Evolutionary conservation across 768 basidiomycete species (phyloP), one percentile per base, ranked within the genome.

Genomic region (Lactifluus pinguis): DNA sequence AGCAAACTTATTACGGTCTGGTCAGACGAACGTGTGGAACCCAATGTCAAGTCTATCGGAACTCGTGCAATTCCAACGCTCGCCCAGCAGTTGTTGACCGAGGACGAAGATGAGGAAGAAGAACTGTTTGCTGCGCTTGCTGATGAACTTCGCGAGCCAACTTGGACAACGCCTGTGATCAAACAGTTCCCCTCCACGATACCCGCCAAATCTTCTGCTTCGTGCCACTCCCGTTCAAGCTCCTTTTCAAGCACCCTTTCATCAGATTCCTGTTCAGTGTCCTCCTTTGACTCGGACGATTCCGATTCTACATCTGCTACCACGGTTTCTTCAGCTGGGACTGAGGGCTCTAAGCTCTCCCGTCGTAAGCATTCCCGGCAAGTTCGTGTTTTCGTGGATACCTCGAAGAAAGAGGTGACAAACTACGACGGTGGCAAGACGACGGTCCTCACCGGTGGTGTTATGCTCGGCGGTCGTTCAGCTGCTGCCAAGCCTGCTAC

Each of bases 381-480:
- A 70, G 80, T 80, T 25, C 83, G 82, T 64, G 86, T 91, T 66
- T 89, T 80, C 69, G 72, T 92, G 57, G 89, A 92, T 72, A 81
- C 77, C 21, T 74, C 84, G 68, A 91, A 85, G 77, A 89, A 74
- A 56, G 86, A 87, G 49, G 86, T 91, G 64, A 91, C 89, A 50
- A 86, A 87, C 68, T 92, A 92, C 67, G 89, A 92, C 66, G 89
- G 88, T 58, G 89, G 89, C 65, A 90, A 89, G 80, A 92, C 89
- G 55, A 90, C 89, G 32, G 89, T 91, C 53, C 82, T 92, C 67
- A 90, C 89, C 3, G 89, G 89, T 59, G 89, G 89, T 65, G 89
- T 91, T 66, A 92, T 92, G 89, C 86, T 92, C 62, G 89, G 88
- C 53, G 75, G 55, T 14, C 67, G 57, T 49, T 9, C 13, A 25